A percentile compares a stretch with the other conserved stretches of the same genome.
These are phyloP conservation scores for Lotmaria passim DNA, from an alignment of 208 protist species.

Conservation along the genomic window DNA sequence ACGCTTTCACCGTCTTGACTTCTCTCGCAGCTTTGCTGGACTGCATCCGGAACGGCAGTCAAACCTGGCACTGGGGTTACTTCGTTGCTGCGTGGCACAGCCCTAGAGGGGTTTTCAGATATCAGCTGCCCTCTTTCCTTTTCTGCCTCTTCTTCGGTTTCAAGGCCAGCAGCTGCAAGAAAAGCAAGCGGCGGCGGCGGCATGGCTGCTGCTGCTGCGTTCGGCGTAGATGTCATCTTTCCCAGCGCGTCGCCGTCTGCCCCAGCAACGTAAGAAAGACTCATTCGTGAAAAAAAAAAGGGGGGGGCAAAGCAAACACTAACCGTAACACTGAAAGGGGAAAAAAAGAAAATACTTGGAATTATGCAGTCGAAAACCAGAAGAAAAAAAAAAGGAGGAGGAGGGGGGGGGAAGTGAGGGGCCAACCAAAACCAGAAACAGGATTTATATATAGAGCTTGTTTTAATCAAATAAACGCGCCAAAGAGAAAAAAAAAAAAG, in stretches of 20 bases:
- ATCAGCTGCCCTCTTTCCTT: no score
- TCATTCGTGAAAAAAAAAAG: conserved; percentile 20
- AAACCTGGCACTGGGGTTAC: no score
- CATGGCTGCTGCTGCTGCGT: neutral
- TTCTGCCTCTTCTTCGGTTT: no score
- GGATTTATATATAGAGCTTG: neutral
- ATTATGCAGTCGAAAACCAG: neutral
- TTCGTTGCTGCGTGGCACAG: no score
- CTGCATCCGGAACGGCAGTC: no score
- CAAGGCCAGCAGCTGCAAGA: no score
- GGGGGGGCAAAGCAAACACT: neutral
- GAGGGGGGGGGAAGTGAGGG: neutral
- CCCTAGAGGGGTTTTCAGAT: no score
- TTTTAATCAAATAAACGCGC: no score
- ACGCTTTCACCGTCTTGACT: no score
- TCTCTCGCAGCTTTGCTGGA: no score
- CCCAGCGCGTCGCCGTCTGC: neutral
- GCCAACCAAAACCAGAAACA: neutral
- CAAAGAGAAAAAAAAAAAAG: no score
- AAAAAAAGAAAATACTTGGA: neutral
- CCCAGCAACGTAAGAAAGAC: neutral
- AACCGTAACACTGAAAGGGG: neutral
- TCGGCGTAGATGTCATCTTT: neutral
- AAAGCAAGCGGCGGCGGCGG: neutral
- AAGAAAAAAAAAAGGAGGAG: neutral